A percentile compares a stretch with the other conserved stretches of the same genome.
phyloP scores from a whole-genome alignment of 306 rosid species.

The Betula pendula region DNA sequence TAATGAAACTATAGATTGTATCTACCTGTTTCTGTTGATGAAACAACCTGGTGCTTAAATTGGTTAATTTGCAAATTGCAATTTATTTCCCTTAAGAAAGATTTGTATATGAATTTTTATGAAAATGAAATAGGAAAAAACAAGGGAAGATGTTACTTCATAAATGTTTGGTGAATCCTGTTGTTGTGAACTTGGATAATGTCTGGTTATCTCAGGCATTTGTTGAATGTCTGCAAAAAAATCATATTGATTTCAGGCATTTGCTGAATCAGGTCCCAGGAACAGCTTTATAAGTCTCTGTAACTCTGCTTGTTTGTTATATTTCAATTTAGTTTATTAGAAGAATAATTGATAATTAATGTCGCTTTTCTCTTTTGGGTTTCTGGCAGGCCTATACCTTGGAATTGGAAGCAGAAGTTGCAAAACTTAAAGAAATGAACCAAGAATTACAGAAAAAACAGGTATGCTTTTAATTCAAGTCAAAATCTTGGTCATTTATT shows the following conservation, averaged over 20 bases:
- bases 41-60: neutral
- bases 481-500: conserved; percentile 1
- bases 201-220: neutral
- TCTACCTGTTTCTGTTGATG: neutral
- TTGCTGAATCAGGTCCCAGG: neutral
- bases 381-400: conserved; percentile 82
- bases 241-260: neutral
- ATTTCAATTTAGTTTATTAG: neutral
- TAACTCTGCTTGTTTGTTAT: neutral
- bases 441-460: conserved; percentile 71
- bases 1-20: neutral
- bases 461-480: conserved; percentile 36
- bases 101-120: neutral
- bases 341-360: neutral
- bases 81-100: neutral
- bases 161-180: neutral
- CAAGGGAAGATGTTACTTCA: neutral
- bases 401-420: conserved; percentile 89
- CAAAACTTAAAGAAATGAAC: conserved; percentile 71
- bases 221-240: neutral
- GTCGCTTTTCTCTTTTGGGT: conserved; percentile 2
- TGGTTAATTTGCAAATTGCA: neutral
- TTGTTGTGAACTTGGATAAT: neutral
- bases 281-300: neutral
- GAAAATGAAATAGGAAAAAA: neutral